Conservation (phyloP, 169 alveolate species). For the Plasmodium relictum region DNA sequence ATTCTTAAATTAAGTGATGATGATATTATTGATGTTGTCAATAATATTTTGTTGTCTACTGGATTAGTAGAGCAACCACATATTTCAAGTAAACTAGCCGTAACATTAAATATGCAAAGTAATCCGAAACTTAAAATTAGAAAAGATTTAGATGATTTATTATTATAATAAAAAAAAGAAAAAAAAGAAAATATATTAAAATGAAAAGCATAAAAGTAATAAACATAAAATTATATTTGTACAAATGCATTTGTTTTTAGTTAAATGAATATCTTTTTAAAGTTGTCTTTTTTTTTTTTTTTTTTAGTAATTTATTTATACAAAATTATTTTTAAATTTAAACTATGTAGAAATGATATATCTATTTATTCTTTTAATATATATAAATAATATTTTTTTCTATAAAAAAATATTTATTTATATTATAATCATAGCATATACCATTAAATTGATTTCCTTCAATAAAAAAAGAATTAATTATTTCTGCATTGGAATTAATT, state of each 20-base stretch:
- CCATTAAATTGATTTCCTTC: slow-evolving; percentile 70
- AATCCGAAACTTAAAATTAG: slow-evolving; percentile 70
- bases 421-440: slow-evolving; percentile 60
- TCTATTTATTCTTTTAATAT: slow-evolving; percentile 17
- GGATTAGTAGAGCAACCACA: slow-evolving; percentile 77
- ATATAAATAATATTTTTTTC: slow-evolving; percentile 62
- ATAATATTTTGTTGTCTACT: slow-evolving; percentile 60
- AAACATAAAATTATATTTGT: neutral
- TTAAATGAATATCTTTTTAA: neutral
- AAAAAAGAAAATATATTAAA: slow-evolving; percentile 11
- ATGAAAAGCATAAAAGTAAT: too few species aligned
- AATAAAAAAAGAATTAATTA: slow-evolving; percentile 55
- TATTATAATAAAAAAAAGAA: slow-evolving; percentile 14
- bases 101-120: slow-evolving; percentile 75
- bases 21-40: slow-evolving; percentile 76
- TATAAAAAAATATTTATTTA: slow-evolving; percentile 47
- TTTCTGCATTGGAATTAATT: slow-evolving; percentile 50
- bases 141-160: slow-evolving; percentile 60
- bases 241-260: neutral
- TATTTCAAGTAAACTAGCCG: slow-evolving; percentile 68
- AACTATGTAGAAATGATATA: neutral
- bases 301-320: neutral
- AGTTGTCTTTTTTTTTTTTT: neutral
- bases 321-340: neutral
- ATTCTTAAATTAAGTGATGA: slow-evolving; percentile 67